Conservation (phyloP, 805 yeast genomes). For the Peterozyma xylosa region DNA sequence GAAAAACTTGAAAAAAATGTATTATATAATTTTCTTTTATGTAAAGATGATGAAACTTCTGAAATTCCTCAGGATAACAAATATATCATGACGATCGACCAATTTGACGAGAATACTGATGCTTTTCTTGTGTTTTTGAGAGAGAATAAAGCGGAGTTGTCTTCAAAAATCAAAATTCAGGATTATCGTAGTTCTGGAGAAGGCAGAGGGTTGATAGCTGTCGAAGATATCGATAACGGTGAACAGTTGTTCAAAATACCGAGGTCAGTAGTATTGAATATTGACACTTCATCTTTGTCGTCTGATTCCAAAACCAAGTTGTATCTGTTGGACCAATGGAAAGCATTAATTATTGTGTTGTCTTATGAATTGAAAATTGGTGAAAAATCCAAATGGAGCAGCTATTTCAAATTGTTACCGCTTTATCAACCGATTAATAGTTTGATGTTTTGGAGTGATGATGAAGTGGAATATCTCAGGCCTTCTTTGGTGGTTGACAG, state of each 20-base stretch:
- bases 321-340: conserved; percentile 60
- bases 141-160: conserved; percentile 34
- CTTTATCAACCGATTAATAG: conserved; percentile 37
- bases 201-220: conserved; percentile 76
- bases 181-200: conserved; percentile 55
- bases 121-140: conserved; percentile 39
- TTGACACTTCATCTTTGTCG: conserved; percentile 45
- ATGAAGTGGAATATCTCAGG: conserved; percentile 44
- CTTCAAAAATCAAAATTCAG: conserved; percentile 48
- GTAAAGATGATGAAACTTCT: too few species aligned
- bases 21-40: too few species aligned
- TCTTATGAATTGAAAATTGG: conserved; percentile 49
- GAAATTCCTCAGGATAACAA: too few species aligned
- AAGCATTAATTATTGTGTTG: conserved; percentile 61
- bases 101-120: conserved; percentile 25
- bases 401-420: conserved; percentile 72
- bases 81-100: too few species aligned
- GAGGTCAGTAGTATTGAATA: conserved; percentile 44
- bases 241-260: conserved; percentile 71
- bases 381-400: conserved; percentile 50
- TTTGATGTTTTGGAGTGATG: conserved; percentile 73
- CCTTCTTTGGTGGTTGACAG: conserved; percentile 70
- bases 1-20: too few species aligned
- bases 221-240: conserved; percentile 47
- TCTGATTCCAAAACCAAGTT: conserved; percentile 27